These are phyloP conservation scores for Fraxinus pennsylvanica DNA, from an alignment of 257 asterid species.

Conservation along the genomic window DNA sequence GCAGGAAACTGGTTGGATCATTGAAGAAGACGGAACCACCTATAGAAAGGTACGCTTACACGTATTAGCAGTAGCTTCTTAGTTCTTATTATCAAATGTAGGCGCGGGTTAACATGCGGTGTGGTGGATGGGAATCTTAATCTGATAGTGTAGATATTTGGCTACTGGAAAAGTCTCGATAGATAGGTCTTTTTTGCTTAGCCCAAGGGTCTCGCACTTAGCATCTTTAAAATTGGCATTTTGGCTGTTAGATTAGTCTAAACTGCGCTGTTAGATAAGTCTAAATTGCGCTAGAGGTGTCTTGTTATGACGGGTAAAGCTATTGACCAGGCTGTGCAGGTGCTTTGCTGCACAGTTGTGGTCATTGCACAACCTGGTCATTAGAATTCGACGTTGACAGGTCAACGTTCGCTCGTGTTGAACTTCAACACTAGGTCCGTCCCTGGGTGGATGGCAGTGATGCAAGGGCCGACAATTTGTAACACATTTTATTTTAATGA, in stretches of 20 bases:
- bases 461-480: too few species aligned
- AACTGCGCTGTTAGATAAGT: background rate
- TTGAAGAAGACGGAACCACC: conserved; percentile 90
- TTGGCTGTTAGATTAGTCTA: background rate
- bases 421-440: too few species aligned
- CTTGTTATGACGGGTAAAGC: conserved; percentile 21
- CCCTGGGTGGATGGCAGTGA: too few species aligned
- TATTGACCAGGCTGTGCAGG: conserved; percentile 30
- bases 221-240: background rate
- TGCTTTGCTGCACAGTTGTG: background rate
- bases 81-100: background rate
- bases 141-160: conserved; percentile 24
- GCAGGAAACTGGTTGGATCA: conserved; percentile 88
- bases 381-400: background rate
- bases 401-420: too few species aligned
- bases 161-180: background rate
- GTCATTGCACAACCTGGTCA: background rate
- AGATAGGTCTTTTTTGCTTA: background rate
- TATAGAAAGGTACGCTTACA: conserved; percentile 63
- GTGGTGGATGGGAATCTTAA: background rate
- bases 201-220: too few species aligned
- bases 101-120: background rate
- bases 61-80: background rate
- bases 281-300: conserved; percentile 41
- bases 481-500: too few species aligned